Evolutionary conservation across 192 early-diverging fungal genomes (phyloP), one percentile per base, ranked within the genome.

Genomic region (Phlyctochytrium bullatum): DNA sequence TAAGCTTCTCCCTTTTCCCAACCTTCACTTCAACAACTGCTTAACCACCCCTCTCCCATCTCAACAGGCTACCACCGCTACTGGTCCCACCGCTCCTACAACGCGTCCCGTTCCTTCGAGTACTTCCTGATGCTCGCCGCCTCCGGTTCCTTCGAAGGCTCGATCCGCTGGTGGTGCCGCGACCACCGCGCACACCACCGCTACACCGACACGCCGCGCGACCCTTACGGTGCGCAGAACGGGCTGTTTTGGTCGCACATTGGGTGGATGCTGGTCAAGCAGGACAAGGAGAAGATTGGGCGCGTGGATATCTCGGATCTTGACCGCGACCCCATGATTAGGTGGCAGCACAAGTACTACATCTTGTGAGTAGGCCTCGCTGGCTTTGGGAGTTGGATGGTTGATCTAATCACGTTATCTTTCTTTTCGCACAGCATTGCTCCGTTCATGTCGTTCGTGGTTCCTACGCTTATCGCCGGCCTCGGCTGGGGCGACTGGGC

Each of bases 401-500:
- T 12, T 40, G 32, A 20, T 14, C 61, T 62, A 34, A 62, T 30
- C 24, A 27, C 57, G 24, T n/a, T n/a, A n/a, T 16, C 61, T 25
- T 62, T 36, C 63, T 27, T n/a, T 62, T 14, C 61, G n/a, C 23
- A 20, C 25, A 64, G 61, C 51, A 10, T 95, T 64, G 90, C 89
- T 32, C 67, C 91, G 16, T 68, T 85, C 2, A 87, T 92, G 80
- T 89, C 86, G 2, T 83, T 96, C 36, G 64, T 91, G 32, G 73
- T 96, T 64, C 96, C 96, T 2, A 93, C 87, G 14, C 54, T 87
- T n/a, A 86, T 96, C 52, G 88, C 93, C 60, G 96, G 96, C 24
- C 70, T 92, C 66, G 82, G 83, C 53, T 80, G 73, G 76, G 79
- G 78, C 36, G 83, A 84, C 73, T 90, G 88, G 34, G 67, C 65